A percentile compares a stretch with the other conserved stretches of the same genome.
Evolutionary conservation across 257 asterid species (phyloP).

Genomic region (Echites panduratus): DNA sequence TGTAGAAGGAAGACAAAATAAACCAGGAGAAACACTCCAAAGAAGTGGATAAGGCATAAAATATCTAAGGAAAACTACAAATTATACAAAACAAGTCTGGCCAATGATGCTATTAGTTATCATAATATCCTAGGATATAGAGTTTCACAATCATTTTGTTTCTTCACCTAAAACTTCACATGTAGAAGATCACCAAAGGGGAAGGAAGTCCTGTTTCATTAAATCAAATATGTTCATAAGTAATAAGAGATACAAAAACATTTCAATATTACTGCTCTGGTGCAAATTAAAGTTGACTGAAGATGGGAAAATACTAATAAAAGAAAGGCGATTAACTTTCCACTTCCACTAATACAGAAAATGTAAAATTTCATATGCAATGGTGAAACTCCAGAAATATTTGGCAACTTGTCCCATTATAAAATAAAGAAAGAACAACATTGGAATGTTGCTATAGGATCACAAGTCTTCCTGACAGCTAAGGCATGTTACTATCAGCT

Average conservation of each 20-base stretch:
- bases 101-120: neutral
- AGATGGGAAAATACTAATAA: neutral
- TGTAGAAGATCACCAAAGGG: neutral
- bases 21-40: neutral
- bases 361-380: neutral
- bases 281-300: neutral
- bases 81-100: neutral
- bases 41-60: neutral
- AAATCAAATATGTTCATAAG: neutral
- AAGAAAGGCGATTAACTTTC: neutral
- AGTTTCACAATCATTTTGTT: neutral
- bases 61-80: neutral
- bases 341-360: neutral
- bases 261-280: neutral
- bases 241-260: neutral
- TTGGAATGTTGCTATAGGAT: neutral
- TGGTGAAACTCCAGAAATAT: neutral
- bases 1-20: constrained; percentile 31
- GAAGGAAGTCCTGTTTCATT: neutral
- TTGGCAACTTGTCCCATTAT: neutral
- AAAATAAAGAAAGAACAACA: neutral
- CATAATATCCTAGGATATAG: neutral
- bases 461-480: neutral
- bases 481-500: neutral
- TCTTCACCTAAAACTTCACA: neutral